Evolutionary conservation across 306 rosid species (phyloP).

Genomic region (Coriaria nepalensis): DNA sequence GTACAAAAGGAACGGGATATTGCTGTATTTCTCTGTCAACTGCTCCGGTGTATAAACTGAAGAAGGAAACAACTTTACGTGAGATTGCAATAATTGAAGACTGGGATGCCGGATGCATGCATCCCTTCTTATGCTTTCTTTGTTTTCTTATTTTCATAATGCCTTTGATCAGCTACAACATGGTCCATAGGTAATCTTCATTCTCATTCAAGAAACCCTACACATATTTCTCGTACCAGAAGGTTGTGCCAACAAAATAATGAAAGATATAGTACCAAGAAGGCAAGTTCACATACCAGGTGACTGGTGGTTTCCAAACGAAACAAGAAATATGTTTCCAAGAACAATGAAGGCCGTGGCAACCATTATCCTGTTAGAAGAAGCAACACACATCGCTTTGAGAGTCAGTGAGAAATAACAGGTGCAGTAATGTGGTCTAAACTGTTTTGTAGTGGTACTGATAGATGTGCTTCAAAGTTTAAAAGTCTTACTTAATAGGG

Average conservation of each 20-base stretch:
- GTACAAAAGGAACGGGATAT: conserved; percentile 64
- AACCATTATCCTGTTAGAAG: conserved; percentile 60
- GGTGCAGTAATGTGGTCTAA: conserved; percentile 2
- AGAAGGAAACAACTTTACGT: conserved; percentile 21
- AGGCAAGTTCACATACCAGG: conserved; percentile 53
- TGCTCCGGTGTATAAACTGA: conserved; percentile 97
- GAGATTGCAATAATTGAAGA: conserved; percentile 9
- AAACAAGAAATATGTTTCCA: conserved; percentile 82
- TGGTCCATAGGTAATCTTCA: too few species aligned
- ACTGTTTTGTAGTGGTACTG: too few species aligned
- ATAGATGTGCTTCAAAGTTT: too few species aligned
- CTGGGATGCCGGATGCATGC: neutral
- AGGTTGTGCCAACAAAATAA: conserved; percentile 1
- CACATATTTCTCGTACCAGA: too few species aligned
- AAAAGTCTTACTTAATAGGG: conserved; percentile 93
- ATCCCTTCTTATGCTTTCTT: conserved; percentile 3
- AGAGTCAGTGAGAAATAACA: conserved; percentile 4
- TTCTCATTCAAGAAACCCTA: too few species aligned
- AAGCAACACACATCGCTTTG: too few species aligned
- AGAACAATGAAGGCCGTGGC: conserved; percentile 96
- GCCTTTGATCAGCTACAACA: too few species aligned
- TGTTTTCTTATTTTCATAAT: neutral
- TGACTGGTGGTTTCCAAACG: conserved; percentile 98
- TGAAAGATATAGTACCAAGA: conserved; percentile 4
- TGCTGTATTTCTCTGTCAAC: conserved; percentile 87